These are phyloP conservation scores for Pyrenula aspistea DNA, from an alignment of 495 filamentous ascomycete genomes.

Conservation along the genomic window DNA sequence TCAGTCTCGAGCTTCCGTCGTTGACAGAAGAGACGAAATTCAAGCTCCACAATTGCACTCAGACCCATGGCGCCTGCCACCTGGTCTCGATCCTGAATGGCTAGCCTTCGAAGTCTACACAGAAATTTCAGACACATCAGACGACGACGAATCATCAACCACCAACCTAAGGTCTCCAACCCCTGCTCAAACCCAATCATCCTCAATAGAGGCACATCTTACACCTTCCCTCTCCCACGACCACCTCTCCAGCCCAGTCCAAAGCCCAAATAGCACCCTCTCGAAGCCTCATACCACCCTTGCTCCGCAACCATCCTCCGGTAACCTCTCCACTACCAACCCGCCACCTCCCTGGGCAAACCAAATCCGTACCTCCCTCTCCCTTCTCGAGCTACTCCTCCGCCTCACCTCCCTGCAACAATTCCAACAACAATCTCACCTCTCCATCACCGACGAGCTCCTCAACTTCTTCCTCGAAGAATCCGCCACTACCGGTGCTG, in stretches of 20 bases:
- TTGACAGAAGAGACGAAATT: constrained; percentile 28
- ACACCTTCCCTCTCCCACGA: constrained; percentile 27
- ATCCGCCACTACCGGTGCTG: constrained; percentile 59
- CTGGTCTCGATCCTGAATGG: constrained; percentile 86
- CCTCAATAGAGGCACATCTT: constrained; percentile 24
- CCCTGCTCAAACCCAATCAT: constrained; percentile 4
- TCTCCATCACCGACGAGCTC: constrained; percentile 89
- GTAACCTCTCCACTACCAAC: constrained; percentile 25
- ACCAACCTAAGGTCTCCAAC: constrained; percentile 5
- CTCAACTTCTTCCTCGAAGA: constrained; percentile 90
- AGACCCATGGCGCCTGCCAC: constrained; percentile 61
- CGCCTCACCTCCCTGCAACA: constrained; percentile 91
- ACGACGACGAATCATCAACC: constrained; percentile 41
- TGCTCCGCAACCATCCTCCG: constrained; percentile 25
- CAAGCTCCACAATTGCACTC: constrained; percentile 56
- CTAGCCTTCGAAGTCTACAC: constrained; percentile 82
- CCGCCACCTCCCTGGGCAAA: constrained; percentile 12
- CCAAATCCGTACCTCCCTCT: constrained; percentile 70
- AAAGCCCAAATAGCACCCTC: constrained; percentile 4
- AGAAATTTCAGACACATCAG: constrained; percentile 48
- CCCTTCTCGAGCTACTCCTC: constrained; percentile 86
- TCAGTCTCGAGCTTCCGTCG: background rate
- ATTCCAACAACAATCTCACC: constrained; percentile 87
- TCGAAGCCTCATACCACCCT: constrained; percentile 23
- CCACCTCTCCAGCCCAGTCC: constrained; percentile 12